Evolutionary conservation across 345 rosid species (phyloP).

Genomic region (Sonneratia caseolaris): DNA sequence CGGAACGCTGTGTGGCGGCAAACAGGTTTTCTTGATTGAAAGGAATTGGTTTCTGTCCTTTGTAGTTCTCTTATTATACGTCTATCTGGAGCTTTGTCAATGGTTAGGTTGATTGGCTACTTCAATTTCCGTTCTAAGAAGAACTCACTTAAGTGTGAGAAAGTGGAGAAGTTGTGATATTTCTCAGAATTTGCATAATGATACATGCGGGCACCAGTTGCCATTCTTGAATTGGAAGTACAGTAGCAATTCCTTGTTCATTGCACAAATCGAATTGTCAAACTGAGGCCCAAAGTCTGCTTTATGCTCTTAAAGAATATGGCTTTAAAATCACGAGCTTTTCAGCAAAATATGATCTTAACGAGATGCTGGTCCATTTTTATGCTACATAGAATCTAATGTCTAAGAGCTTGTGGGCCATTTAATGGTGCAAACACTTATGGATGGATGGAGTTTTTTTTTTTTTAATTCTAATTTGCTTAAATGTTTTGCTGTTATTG

Average conservation of each 20-base stretch:
- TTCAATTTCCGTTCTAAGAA: neutral
- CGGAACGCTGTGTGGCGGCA: slow-evolving; percentile 69
- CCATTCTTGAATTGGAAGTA: neutral
- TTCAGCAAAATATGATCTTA: neutral
- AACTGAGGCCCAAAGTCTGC: neutral
- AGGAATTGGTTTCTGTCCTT: neutral
- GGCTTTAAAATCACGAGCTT: neutral
- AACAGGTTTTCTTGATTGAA: slow-evolving; percentile 77
- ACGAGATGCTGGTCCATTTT: neutral
- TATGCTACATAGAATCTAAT: neutral
- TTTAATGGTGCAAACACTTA: neutral
- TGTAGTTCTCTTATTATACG: neutral
- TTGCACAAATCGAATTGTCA: neutral
- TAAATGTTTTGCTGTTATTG: neutral
- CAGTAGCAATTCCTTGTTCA: neutral
- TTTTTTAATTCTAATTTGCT: neutral
- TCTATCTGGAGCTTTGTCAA: neutral
- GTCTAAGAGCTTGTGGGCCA: neutral
- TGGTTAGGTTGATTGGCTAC: neutral
- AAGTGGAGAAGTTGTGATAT: neutral
- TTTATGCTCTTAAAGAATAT: neutral
- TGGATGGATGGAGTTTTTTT: neutral
- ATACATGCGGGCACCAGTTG: neutral
- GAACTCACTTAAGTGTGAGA: neutral
- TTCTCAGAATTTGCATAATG: neutral